These are phyloP conservation scores for Ilyonectria mors-panacis DNA, from an alignment of 2,329 filamentous ascomycete genomes.

Conservation along the genomic window DNA sequence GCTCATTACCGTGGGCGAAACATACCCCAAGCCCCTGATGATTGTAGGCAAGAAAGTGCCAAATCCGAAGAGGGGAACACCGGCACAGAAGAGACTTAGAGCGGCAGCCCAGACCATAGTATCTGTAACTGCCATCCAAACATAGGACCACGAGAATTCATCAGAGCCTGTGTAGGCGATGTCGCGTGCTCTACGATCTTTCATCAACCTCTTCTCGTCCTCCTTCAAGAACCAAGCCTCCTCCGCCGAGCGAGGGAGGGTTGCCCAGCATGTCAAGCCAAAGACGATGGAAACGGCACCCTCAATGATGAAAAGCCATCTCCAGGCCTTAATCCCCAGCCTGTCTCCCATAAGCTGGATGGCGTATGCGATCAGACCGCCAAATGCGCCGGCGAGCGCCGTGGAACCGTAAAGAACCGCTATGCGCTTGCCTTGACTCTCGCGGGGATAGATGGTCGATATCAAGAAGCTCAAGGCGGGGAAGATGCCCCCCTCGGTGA, in stretches of 20 bases:
- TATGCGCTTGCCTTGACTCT: conserved; percentile 31
- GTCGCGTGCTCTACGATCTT: conserved; percentile 2
- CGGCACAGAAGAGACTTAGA: conserved; percentile 19
- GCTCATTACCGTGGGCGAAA: not conserved
- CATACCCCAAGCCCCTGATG: conserved; percentile 24
- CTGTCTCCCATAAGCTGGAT: conserved; percentile 23
- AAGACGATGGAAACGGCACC: conserved; percentile 57
- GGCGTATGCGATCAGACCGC: conserved; percentile 27
- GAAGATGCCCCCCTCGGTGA: conserved; percentile 73
- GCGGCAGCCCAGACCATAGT: conserved; percentile 14
- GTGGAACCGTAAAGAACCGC: conserved; percentile 31
- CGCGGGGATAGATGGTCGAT: conserved; percentile 33
- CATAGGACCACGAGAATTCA: conserved; percentile 15
- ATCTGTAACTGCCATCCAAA: conserved; percentile 21
- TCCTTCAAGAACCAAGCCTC: conserved; percentile 58
- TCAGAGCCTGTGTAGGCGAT: conserved; percentile 10
- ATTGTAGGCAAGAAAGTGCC: conserved; percentile 32
- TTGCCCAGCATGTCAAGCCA: conserved; percentile 30
- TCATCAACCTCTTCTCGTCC: conserved; percentile 49
- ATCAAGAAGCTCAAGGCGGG: conserved; percentile 70
- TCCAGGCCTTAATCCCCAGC: conserved; percentile 22
- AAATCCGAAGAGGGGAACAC: conserved; percentile 24
- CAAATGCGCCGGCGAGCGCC: conserved; percentile 27
- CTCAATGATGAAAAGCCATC: conserved; percentile 51
- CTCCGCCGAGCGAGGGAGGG: conserved; percentile 53